Percentiles rank a stretch among this genome's conserved stretches.
Conservation (phyloP, 805 yeast species). For the Saccharomycopsis malanga region DNA sequence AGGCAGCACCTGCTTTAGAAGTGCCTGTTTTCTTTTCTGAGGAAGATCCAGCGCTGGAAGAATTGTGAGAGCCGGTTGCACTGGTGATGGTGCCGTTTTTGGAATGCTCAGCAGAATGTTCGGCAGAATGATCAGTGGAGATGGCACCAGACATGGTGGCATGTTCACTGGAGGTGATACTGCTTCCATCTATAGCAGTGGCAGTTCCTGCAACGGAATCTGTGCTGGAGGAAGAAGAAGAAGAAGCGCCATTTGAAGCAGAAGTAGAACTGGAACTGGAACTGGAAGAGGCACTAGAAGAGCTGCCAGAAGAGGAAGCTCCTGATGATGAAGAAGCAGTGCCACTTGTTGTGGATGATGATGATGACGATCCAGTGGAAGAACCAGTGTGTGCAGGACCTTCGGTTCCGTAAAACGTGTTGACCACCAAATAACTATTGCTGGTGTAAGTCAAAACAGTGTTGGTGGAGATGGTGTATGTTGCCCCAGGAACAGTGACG, state of each 20-base stretch:
- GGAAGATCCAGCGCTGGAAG: too few relatives aligned
- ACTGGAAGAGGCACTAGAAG: conserved; percentile 2
- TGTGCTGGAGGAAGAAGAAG: neutral
- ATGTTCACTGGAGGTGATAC: neutral
- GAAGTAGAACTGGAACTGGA: neutral
- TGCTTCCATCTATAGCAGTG: neutral
- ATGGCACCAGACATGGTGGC: neutral
- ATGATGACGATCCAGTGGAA: conserved; percentile 4
- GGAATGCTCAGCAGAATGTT: too few relatives aligned
- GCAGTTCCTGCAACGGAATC: neutral
- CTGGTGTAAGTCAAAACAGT: conserved; percentile 21
- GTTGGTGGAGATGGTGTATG: conserved; percentile 16
- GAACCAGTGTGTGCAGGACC: conserved; percentile 4
- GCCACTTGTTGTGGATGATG: conserved; percentile 1
- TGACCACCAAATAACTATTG: conserved; percentile 18
- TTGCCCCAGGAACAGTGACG: conserved; percentile 7
- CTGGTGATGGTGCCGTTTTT: too few relatives aligned
- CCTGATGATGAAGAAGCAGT: neutral
- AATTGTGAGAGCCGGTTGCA: too few relatives aligned
- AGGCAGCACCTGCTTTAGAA: neutral
- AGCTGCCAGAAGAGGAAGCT: neutral
- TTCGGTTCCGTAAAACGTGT: conserved; percentile 20
- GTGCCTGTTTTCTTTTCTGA: neutral
- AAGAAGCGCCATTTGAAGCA: neutral
- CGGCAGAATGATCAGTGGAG: neutral